Percentiles rank a stretch among this genome's conserved stretches.
These are phyloP conservation scores for Venturia oleaginea DNA, from an alignment of 2,329 filamentous ascomycete genomes.

Conservation along the genomic window DNA sequence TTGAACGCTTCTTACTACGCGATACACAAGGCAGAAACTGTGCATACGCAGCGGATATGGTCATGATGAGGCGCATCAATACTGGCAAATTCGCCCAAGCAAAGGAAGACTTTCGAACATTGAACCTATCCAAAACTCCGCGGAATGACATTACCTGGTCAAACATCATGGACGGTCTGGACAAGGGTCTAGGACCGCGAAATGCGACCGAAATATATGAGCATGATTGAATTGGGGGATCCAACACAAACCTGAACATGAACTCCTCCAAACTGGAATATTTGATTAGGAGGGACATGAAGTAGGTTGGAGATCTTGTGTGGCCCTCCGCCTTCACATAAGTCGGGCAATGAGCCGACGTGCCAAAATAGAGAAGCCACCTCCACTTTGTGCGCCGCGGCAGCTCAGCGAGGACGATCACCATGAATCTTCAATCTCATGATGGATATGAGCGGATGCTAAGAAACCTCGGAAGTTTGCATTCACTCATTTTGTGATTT, in stretches of 20 bases:
- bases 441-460: background rate
- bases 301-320: background rate
- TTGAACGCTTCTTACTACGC: conserved; percentile 55
- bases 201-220: conserved; percentile 12
- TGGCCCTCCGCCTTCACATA: background rate
- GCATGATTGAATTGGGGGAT: background rate
- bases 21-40: conserved; percentile 55
- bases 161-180: conserved; percentile 27
- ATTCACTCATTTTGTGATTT: background rate
- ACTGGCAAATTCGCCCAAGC: conserved; percentile 50
- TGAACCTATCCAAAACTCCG: conserved; percentile 31
- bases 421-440: background rate
- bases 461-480: background rate
- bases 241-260: background rate
- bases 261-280: background rate
- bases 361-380: background rate
- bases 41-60: conserved; percentile 60
- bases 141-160: conserved; percentile 46
- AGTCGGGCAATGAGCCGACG: background rate
- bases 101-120: conserved; percentile 23
- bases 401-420: background rate
- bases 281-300: background rate
- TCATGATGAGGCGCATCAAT: conserved; percentile 64
- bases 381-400: background rate
- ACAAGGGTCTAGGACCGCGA: conserved; percentile 28